A percentile compares a stretch with the other conserved stretches of the same genome.
Evolutionary conservation across 495 filamentous ascomycete genomes (phyloP).

Genomic region (Annulohypoxylon moriforme): DNA sequence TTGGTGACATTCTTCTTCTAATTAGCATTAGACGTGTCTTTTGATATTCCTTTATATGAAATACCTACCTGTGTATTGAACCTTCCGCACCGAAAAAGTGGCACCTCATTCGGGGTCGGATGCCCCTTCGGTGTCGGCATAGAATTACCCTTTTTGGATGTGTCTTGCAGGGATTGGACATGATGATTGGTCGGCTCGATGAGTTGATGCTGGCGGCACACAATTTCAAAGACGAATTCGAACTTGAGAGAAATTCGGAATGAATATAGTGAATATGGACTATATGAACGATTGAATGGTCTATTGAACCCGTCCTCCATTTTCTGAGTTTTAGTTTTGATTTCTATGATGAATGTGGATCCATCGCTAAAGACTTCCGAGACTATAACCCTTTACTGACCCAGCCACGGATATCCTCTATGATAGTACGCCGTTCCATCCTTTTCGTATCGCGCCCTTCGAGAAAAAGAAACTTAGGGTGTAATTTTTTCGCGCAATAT

Average conservation of each 20-base stretch:
- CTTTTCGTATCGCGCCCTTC: background rate
- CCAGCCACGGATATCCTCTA: background rate
- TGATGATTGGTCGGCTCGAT: background rate
- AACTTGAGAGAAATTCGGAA: background rate
- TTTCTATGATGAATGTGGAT: background rate
- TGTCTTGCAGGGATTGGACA: background rate
- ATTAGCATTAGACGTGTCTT: background rate
- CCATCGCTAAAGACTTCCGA: background rate
- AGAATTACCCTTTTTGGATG: constrained; percentile 13
- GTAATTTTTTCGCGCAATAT: constrained; percentile 31
- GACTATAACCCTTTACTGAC: background rate
- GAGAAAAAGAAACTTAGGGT: constrained; percentile 7
- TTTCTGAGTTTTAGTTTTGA: background rate
- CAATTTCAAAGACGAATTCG: background rate
- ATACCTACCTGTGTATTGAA: too few relatives aligned
- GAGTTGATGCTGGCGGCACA: background rate
- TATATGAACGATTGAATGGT: background rate
- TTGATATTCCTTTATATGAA: background rate
- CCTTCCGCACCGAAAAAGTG: background rate
- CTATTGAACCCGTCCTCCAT: background rate
- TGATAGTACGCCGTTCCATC: background rate
- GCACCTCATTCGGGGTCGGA: constrained; percentile 14
- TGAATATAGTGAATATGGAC: background rate
- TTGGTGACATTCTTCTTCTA: background rate
- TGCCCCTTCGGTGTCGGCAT: background rate